Percentiles rank a stretch among this genome's conserved stretches.
Evolutionary conservation across 2,329 filamentous ascomycete genomes (phyloP).

Genomic region (Diaporthe sp.): DNA sequence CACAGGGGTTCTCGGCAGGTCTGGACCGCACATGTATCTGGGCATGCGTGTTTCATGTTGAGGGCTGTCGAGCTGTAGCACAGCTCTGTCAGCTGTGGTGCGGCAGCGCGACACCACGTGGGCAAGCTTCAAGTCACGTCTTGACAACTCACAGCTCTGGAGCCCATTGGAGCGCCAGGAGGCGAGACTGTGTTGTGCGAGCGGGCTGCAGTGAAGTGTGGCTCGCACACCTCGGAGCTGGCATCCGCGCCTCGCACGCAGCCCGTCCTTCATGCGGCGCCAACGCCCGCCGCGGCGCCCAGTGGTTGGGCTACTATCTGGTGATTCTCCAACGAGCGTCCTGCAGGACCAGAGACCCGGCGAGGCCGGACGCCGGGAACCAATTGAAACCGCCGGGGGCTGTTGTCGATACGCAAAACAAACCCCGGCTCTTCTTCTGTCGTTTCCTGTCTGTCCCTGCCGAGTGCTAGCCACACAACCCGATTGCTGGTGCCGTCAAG

Average conservation of each 20-base stretch:
- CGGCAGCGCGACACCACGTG: slow-evolving; percentile 24
- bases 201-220: slow-evolving; percentile 5
- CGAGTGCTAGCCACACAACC: not conserved
- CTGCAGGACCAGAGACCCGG: slow-evolving; percentile 19
- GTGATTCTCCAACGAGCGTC: slow-evolving; percentile 4
- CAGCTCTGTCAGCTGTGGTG: slow-evolving; percentile 30
- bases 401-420: slow-evolving; percentile 1
- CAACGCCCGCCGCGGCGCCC: slow-evolving; percentile 5
- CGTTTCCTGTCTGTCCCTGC: slow-evolving; percentile 11
- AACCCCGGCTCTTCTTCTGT: not conserved
- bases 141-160: slow-evolving; percentile 10
- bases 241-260: slow-evolving; percentile 1
- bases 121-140: slow-evolving; percentile 2
- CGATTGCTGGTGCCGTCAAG: slow-evolving; percentile 16
- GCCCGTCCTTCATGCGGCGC: slow-evolving; percentile 7
- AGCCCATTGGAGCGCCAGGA: slow-evolving; percentile 4
- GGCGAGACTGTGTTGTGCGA: not conserved
- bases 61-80: slow-evolving; percentile 17
- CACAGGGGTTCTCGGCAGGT: slow-evolving; percentile 16
- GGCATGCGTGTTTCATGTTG: slow-evolving; percentile 33
- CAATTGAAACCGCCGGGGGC: slow-evolving; percentile 2
- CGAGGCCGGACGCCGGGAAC: not conserved
- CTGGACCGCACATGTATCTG: slow-evolving; percentile 29
- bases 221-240: not conserved
- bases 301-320: not conserved